Evolutionary conservation across 495 filamentous ascomycete species (phyloP), one percentile per base, ranked within the genome.

Genomic region (Aspergillus taichungensis): DNA sequence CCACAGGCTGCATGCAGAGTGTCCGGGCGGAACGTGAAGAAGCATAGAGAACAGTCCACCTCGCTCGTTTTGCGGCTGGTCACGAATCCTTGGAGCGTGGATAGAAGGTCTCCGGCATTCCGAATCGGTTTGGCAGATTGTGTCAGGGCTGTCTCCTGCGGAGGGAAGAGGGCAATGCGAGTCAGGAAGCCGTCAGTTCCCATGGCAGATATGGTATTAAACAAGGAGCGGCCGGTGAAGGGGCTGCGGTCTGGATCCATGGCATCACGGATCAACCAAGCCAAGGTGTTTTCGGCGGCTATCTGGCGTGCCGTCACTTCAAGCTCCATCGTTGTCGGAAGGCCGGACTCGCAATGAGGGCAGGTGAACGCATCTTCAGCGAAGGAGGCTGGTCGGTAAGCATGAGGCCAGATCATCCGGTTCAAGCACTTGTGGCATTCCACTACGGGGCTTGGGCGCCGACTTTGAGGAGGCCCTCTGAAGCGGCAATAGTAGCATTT

Each of bases 401-500:
- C 56, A 8, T 42, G 11, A 2, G 71, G 68, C 48, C 53, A 73
- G 42, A 75, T 68, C 47, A 75, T 53, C 8, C 60, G 54, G 52
- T 61, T 73, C 30, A 59, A 28, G 48, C 71, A 73, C n/a, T 50
- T 43, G 14, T 41, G 46, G 45, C 69, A 75, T 30, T 66, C 59
- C 4, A 73, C 55, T 0, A 57, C 57, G 9, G 52, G 54, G 1
- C 51, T 33, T 12, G 50, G 39, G 7, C 30, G 41, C 10, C 18
- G 18, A 24, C 18, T 24, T 24, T 24, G 18, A 24, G 18, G 18
- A 24, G 18, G 18, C 18, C 18, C 18, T 2, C 18, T 24, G 18
- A 24, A 24, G 18, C 69, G 62, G 49, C 68, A 75, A 51, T 68
- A 73, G 47, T 67, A 53, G 47, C 71, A 73, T 46, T 75, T 73